A percentile compares a stretch with the other conserved stretches of the same genome.
Evolutionary conservation across 83 land plant species (phyloP).

Genomic region (Thuja plicata): DNA sequence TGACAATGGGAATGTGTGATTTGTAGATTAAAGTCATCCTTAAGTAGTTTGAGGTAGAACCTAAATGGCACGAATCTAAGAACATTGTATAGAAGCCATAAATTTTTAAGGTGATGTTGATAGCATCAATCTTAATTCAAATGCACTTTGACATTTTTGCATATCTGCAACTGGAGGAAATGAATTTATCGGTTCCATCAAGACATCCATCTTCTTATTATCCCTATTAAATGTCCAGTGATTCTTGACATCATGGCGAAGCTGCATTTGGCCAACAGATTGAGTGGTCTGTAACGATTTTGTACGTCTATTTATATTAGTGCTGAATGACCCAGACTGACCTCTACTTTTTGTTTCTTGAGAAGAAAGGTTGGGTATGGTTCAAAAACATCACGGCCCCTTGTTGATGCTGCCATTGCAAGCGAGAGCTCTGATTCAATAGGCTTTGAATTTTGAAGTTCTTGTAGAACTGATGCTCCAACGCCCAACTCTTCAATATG

Average conservation of each 20-base stretch:
- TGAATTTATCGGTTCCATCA: not conserved
- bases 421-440: not conserved
- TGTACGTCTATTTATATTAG: not conserved
- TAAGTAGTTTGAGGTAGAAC: not conserved
- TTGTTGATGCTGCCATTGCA: not conserved
- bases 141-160: not conserved
- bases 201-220: slow-evolving; percentile 5
- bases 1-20: not conserved
- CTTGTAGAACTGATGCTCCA: slow-evolving; percentile 9
- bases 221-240: not conserved
- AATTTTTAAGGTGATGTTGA: not conserved
- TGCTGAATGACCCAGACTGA: slow-evolving; percentile 6
- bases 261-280: not conserved
- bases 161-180: slow-evolving; percentile 12
- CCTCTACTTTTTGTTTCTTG: not conserved
- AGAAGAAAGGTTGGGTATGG: slow-evolving; percentile 14
- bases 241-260: not conserved
- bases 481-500: not conserved
- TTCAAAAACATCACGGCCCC: slow-evolving; percentile 9
- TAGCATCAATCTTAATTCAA: not conserved
- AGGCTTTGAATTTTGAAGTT: not conserved
- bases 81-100: slow-evolving; percentile 4
- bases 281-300: not conserved
- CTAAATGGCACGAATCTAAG: slow-evolving; percentile 1
- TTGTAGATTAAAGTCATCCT: not conserved